Conservation (phyloP, 805 yeast species). For the Wickerhamomyces chaumierensis region DNA sequence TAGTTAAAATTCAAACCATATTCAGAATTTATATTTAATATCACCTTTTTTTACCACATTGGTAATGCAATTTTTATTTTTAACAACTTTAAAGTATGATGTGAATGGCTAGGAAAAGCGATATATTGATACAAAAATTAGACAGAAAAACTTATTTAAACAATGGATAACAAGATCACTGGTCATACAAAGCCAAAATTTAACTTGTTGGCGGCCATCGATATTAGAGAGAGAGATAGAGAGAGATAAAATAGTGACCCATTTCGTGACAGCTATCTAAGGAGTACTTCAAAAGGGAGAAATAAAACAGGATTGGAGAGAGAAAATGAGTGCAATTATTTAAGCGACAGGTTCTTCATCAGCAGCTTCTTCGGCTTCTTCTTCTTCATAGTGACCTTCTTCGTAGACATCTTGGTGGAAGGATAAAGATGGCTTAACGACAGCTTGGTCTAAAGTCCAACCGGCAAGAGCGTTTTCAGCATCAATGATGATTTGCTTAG, state of each 20-base stretch:
- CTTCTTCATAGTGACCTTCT: constrained; percentile 29
- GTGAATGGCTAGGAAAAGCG: constrained; percentile 1
- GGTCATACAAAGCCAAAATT: too few relatives aligned
- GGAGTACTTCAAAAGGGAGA: too few relatives aligned
- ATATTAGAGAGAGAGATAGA: too few relatives aligned
- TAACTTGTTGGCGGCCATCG: too few relatives aligned
- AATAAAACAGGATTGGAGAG: background rate
- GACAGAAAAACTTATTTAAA: background rate
- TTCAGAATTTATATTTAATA: too few relatives aligned
- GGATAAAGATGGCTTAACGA: constrained; percentile 85
- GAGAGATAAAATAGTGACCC: too few relatives aligned
- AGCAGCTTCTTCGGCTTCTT: constrained; percentile 27
- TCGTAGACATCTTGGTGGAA: constrained; percentile 62
- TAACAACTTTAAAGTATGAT: too few relatives aligned
- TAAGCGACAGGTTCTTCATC: constrained; percentile 6
- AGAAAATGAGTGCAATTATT: background rate
- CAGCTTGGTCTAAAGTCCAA: constrained; percentile 95
- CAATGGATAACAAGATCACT: too few relatives aligned
- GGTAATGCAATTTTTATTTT: too few relatives aligned
- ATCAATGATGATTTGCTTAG: constrained; percentile 94
- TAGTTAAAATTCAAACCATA: too few relatives aligned
- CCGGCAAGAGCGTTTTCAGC: constrained; percentile 91
- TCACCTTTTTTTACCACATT: too few relatives aligned
- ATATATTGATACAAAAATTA: background rate
- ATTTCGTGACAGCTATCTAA: too few relatives aligned